A percentile compares a stretch with the other conserved stretches of the same genome.
Evolutionary conservation across 2,329 filamentous ascomycete genomes (phyloP).

Genomic region (Cladophialophora chaetospira): DNA sequence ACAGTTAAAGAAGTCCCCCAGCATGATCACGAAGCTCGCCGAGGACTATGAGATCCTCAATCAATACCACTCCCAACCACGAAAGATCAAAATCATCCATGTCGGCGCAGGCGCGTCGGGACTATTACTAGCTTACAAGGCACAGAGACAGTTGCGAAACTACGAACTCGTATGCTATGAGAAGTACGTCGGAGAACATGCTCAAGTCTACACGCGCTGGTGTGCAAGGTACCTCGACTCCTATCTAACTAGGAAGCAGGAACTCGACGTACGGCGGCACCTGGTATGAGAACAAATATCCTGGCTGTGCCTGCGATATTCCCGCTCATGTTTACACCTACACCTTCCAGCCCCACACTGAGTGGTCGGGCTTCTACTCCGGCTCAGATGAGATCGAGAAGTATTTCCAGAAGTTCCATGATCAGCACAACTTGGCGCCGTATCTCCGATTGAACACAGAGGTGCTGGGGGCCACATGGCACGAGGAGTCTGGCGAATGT

Average conservation of each 20-base stretch:
- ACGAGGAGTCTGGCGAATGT: conserved; percentile 19
- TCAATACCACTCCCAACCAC: conserved; percentile 13
- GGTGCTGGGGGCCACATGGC: conserved; percentile 20
- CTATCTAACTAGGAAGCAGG: background rate
- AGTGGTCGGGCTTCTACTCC: conserved; percentile 24
- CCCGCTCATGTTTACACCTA: conserved; percentile 25
- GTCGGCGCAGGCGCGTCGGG: conserved; percentile 28
- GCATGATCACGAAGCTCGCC: conserved; percentile 6
- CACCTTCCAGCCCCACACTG: conserved; percentile 26
- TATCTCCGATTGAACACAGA: conserved; percentile 19
- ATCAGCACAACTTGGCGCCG: conserved; percentile 43
- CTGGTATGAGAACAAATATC: conserved; percentile 35
- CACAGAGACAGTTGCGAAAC: conserved; percentile 39
- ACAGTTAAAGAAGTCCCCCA: no score
- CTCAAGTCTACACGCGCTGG: background rate
- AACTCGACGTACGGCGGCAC: conserved; percentile 32
- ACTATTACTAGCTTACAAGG: conserved; percentile 24
- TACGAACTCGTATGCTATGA: conserved; percentile 28
- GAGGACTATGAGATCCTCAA: conserved; percentile 9
- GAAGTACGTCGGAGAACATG: conserved; percentile 27
- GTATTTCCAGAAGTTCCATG: conserved; percentile 22
- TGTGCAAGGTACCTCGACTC: background rate
- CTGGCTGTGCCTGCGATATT: conserved; percentile 39
- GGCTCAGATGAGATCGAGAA: conserved; percentile 10
- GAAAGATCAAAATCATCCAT: conserved; percentile 29